Evolutionary conservation across 2,329 filamentous ascomycete species (phyloP).

Genomic region (Cordyceps cicadae): DNA sequence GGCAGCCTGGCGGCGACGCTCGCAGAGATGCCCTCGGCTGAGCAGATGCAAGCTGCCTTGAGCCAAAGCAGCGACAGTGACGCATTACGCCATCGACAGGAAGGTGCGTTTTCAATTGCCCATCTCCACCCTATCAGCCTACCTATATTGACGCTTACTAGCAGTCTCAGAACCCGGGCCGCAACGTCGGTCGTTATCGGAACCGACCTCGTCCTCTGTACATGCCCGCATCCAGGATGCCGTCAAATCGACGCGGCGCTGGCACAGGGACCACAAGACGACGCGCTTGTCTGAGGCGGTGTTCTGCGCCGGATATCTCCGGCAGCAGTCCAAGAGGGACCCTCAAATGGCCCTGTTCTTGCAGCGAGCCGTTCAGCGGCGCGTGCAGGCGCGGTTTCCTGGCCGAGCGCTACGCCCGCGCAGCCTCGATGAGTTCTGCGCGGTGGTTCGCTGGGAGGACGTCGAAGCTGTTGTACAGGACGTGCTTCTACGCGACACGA

Average conservation of each 20-base stretch:
- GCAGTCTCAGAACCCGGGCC: not conserved
- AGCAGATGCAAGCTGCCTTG: constrained; percentile 17
- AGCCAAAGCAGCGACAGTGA: constrained; percentile 7
- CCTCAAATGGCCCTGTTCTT: constrained; percentile 25
- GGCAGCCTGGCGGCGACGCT: constrained; percentile 18
- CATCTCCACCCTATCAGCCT: not conserved
- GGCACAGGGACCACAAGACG: constrained; percentile 31
- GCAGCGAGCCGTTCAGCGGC: constrained; percentile 24
- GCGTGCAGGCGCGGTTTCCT: constrained; percentile 14
- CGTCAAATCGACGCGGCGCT: constrained; percentile 29
- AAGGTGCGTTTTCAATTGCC: not conserved
- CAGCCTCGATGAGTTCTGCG: constrained; percentile 27
- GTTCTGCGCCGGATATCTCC: constrained; percentile 27
- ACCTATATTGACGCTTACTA: not conserved
- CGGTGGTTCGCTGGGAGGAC: constrained; percentile 24
- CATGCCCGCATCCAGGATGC: constrained; percentile 26
- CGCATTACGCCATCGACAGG: not conserved
- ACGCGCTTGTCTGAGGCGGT: constrained; percentile 26
- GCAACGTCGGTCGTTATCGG: not conserved
- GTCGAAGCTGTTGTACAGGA: constrained; percentile 26
- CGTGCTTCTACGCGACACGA: constrained; percentile 20
- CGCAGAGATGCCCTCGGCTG: constrained; percentile 16
- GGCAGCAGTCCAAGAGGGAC: constrained; percentile 29
- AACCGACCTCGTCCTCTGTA: constrained; percentile 1
- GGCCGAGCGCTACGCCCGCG: constrained; percentile 13